phyloP scores from a whole-genome alignment of 192 early-diverging fungal genomes.

The Neocallimastix lanati region DNA sequence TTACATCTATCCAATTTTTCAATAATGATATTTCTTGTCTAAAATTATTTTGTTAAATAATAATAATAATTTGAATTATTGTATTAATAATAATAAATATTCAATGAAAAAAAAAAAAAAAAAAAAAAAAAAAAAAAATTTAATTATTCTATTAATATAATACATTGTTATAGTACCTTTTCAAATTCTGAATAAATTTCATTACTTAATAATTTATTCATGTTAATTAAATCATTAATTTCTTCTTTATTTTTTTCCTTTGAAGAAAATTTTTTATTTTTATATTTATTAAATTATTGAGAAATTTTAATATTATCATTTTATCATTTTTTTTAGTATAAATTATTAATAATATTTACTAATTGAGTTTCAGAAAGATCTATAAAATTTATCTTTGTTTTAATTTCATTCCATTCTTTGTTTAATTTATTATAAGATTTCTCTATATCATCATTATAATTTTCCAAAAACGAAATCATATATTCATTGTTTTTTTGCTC shows the following conservation, averaged over 20 bases:
- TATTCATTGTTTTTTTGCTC: not conserved
- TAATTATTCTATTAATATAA: no score
- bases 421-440: not conserved
- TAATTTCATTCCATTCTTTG: not conserved
- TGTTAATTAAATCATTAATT: not conserved
- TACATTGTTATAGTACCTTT: not conserved
- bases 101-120: no score
- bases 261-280: no score
- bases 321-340: no score
- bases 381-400: not conserved
- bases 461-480: not conserved
- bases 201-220: not conserved
- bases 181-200: not conserved
- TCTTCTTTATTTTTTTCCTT: not conserved
- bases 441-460: not conserved
- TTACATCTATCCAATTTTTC: no score
- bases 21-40: no score
- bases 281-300: no score
- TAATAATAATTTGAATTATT: no score
- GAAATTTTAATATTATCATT: no score
- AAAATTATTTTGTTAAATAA: no score
- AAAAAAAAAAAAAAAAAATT: no score
- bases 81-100: no score
- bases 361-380: not conserved
- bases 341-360: not conserved